Percentiles rank a stretch among this genome's conserved stretches.
phyloP scores from a whole-genome alignment of 2,329 filamentous ascomycete species.

The Chaetomium strumarium region DNA sequence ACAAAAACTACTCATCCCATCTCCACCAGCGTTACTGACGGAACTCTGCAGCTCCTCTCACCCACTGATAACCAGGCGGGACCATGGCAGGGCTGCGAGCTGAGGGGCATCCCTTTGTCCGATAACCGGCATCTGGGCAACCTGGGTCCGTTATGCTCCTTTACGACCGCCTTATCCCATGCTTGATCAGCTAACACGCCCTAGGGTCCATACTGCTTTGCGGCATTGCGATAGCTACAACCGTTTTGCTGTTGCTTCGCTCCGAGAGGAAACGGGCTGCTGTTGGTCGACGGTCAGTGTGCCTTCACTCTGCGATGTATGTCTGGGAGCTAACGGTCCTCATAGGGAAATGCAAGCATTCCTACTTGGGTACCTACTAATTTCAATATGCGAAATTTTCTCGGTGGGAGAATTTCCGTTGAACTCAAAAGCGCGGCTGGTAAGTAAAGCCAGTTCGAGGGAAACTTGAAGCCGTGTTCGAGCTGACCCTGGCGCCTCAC shows the following conservation, averaged over 20 bases:
- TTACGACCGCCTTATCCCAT: background rate
- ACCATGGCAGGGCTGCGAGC: slow-evolving; percentile 62
- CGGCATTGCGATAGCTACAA: slow-evolving; percentile 65
- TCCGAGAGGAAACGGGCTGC: slow-evolving; percentile 90
- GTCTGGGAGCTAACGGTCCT: slow-evolving; percentile 13
- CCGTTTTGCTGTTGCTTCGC: slow-evolving; percentile 63
- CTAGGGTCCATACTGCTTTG: slow-evolving; percentile 81
- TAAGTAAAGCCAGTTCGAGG: slow-evolving; percentile 37
- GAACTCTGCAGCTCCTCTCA: slow-evolving; percentile 56
- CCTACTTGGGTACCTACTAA: slow-evolving; percentile 75
- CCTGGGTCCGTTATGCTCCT: slow-evolving; percentile 54
- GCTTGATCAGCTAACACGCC: slow-evolving; percentile 19
- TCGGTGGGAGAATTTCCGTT: slow-evolving; percentile 86
- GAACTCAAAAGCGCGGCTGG: slow-evolving; percentile 61
- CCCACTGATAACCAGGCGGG: slow-evolving; percentile 52
- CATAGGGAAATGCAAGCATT: slow-evolving; percentile 93
- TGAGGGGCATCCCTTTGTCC: slow-evolving; percentile 69
- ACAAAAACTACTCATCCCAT: background rate
- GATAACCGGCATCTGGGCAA: slow-evolving; percentile 67
- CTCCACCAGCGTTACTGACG: slow-evolving; percentile 17
- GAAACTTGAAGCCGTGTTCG: background rate
- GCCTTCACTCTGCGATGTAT: background rate
- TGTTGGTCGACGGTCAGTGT: slow-evolving; percentile 75
- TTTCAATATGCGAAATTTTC: slow-evolving; percentile 95
- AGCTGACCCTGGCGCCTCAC: slow-evolving; percentile 4